Evolutionary conservation across 306 rosid species (phyloP).

Genomic region (Dicorynia guianensis): DNA sequence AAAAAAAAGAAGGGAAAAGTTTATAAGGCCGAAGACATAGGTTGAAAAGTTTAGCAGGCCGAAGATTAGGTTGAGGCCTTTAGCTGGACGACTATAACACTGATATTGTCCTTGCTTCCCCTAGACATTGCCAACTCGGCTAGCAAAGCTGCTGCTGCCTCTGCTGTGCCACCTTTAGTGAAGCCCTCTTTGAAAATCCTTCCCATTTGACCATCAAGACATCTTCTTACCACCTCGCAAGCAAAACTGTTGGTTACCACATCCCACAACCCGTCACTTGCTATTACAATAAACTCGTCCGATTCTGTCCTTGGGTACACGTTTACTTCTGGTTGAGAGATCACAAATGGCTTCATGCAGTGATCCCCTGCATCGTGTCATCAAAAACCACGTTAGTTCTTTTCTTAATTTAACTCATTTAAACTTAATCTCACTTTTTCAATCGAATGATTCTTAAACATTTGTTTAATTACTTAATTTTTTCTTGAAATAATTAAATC

Average conservation of each 20-base stretch:
- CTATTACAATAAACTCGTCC: slow-evolving; percentile 64
- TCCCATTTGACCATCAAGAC: slow-evolving; percentile 39
- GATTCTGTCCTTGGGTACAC: slow-evolving; percentile 46
- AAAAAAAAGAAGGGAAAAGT: background rate
- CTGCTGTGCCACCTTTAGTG: background rate
- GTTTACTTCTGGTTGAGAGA: slow-evolving; percentile 58
- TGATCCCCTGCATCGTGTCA: slow-evolving; percentile 56
- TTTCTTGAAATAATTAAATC: no score
- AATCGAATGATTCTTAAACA: no score
- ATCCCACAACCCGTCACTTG: slow-evolving; percentile 81
- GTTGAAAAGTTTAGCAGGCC: no score
- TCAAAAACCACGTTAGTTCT: background rate
- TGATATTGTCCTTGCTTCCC: slow-evolving; percentile 46
- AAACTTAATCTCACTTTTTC: no score
- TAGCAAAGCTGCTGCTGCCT: background rate
- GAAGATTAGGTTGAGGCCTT: background rate
- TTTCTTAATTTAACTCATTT: background rate
- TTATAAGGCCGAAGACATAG: background rate
- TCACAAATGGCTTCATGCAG: slow-evolving; percentile 71
- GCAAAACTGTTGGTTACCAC: slow-evolving; percentile 57
- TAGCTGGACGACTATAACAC: slow-evolving; percentile 43
- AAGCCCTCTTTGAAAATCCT: slow-evolving; percentile 35
- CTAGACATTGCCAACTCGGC: no score
- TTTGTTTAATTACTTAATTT: no score
- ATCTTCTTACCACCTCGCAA: slow-evolving; percentile 56